phyloP scores from a whole-genome alignment of 352 stramenopile genomes.

The Phytophthora vignae region DNA sequence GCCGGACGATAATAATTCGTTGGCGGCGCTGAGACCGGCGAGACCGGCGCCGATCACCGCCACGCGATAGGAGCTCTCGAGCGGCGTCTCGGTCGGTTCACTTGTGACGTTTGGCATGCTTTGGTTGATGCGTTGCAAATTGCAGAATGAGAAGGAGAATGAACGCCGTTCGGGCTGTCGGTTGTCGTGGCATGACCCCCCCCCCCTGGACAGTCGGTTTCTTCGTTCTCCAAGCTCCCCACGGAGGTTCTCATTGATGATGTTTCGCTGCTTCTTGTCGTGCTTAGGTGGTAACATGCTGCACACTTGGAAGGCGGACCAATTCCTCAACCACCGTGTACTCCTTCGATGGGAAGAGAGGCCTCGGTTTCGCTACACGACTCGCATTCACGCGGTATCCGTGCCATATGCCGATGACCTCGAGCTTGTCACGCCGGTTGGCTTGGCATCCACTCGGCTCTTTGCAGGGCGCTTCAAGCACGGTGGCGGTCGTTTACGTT shows the following conservation, averaged over 20 bases:
- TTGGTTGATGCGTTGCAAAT: constrained; percentile 31
- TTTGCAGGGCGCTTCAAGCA: constrained; percentile 14
- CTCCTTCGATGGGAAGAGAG: constrained; percentile 28
- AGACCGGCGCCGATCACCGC: constrained; percentile 56
- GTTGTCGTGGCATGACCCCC: not conserved
- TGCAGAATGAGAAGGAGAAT: constrained; percentile 27
- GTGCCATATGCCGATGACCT: constrained; percentile 28
- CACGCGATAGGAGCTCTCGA: constrained; percentile 43
- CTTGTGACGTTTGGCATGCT: constrained; percentile 30
- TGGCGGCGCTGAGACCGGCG: constrained; percentile 54
- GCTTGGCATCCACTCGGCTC: not conserved
- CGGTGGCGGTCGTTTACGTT: constrained; percentile 26
- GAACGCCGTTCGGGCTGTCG: not conserved
- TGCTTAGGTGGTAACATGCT: constrained; percentile 15
- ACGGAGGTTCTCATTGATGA: constrained; percentile 14
- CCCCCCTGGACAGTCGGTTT: not conserved
- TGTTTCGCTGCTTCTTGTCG: constrained; percentile 23
- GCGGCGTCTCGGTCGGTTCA: constrained; percentile 15
- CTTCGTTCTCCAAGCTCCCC: not conserved
- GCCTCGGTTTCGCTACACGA: constrained; percentile 24
- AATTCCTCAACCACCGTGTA: not conserved
- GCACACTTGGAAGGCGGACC: not conserved
- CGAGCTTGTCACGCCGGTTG: constrained; percentile 21
- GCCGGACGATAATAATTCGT: constrained; percentile 48
- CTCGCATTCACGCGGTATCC: constrained; percentile 18